Evolutionary conservation across 2,329 filamentous ascomycete genomes (phyloP).

Genomic region (Neofusicoccum sp.): DNA sequence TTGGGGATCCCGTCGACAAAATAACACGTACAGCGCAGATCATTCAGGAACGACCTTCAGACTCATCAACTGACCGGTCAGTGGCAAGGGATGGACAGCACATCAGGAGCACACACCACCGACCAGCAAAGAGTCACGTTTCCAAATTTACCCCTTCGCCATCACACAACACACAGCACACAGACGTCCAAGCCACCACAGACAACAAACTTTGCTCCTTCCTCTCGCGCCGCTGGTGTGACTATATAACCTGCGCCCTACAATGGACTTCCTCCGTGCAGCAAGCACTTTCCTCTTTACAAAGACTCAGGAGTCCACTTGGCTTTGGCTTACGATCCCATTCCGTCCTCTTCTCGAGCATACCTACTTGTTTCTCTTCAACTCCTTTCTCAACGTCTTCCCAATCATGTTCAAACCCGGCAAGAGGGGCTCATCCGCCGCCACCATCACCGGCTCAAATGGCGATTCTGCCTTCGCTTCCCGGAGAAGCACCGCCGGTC

Average conservation of each 20-base stretch:
- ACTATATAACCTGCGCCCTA: conserved; percentile 4
- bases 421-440: neutral
- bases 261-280: conserved; percentile 5
- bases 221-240: neutral
- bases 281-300: conserved; percentile 1
- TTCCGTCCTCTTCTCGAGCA: conserved; percentile 9
- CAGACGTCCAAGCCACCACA: neutral
- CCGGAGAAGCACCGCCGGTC: too few relatives aligned
- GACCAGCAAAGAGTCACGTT: conserved; percentile 9
- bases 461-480: too few relatives aligned
- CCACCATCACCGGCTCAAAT: too few relatives aligned
- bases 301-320: neutral
- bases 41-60: conserved; percentile 4
- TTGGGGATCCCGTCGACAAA: neutral
- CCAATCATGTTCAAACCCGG: conserved; percentile 10
- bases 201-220: conserved; percentile 3
- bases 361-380: conserved; percentile 6
- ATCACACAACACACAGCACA: conserved; percentile 4
- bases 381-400: neutral
- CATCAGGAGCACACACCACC: conserved; percentile 12
- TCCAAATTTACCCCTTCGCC: neutral
- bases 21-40: conserved; percentile 2
- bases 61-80: conserved; percentile 14
- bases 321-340: conserved; percentile 7
- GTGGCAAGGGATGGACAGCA: conserved; percentile 1